Evolutionary conservation across 2,329 filamentous ascomycete species (phyloP).

Genomic region (Pseudogymnoascus sp.): DNA sequence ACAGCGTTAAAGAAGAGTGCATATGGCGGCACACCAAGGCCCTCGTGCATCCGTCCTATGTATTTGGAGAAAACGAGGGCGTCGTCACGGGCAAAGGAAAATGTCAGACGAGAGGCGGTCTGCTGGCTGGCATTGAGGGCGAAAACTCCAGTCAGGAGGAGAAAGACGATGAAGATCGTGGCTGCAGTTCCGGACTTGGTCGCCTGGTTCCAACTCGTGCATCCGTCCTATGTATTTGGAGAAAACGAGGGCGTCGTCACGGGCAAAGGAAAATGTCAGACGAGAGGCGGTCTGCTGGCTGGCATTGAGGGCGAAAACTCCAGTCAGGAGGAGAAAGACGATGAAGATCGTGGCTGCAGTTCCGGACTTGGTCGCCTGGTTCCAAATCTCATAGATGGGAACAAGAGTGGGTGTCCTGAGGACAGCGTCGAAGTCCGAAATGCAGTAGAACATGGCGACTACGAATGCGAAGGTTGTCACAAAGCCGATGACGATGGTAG

Average conservation of each 20-base stretch:
- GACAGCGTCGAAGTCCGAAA: constrained; percentile 33
- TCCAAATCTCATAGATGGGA: constrained; percentile 22
- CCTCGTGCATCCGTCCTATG: constrained; percentile 55
- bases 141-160: background rate
- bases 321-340: background rate
- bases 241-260: constrained; percentile 59
- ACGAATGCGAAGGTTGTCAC: constrained; percentile 35
- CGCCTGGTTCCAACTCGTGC: background rate
- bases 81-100: constrained; percentile 53
- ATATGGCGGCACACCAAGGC: constrained; percentile 58
- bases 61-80: constrained; percentile 55
- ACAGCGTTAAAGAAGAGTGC: constrained; percentile 53
- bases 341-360: background rate
- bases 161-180: background rate
- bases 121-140: background rate
- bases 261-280: constrained; percentile 38
- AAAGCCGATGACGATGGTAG: constrained; percentile 35
- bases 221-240: constrained; percentile 53
- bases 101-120: background rate
- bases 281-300: background rate
- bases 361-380: background rate
- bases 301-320: background rate
- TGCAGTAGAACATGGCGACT: constrained; percentile 38
- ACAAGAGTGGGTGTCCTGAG: constrained; percentile 28
- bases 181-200: background rate